A percentile compares a stretch with the other conserved stretches of the same genome.
These are phyloP conservation scores for Liquidambar formosana DNA, from an alignment of 164 flowering plant genomes.

Conservation along the genomic window DNA sequence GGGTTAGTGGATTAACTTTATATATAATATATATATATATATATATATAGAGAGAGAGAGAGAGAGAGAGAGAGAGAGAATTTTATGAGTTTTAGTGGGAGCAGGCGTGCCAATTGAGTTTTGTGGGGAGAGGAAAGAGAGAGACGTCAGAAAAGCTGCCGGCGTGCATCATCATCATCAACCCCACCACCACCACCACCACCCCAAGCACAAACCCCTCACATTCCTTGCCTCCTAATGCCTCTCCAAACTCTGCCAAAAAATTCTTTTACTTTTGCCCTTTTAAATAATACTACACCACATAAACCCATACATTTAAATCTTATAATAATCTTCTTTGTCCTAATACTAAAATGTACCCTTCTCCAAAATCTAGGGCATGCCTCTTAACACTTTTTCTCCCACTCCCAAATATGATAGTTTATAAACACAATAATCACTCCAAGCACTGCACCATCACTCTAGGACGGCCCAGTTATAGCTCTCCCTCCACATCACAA, in stretches of 20 bases:
- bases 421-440: constrained; percentile 9
- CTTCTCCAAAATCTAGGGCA: constrained; percentile 39
- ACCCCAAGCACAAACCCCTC: constrained; percentile 20
- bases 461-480: constrained; percentile 1
- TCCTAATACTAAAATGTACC: constrained; percentile 7
- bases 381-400: constrained; percentile 18
- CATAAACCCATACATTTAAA: constrained; percentile 22
- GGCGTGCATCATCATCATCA: constrained; percentile 78
- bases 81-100: constrained; percentile 47
- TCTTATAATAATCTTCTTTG: constrained; percentile 13
- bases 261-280: constrained; percentile 28
- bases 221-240: constrained; percentile 66
- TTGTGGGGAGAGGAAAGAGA: constrained; percentile 20
- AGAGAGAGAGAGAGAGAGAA: constrained; percentile 28
- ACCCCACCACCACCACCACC: constrained; percentile 52
- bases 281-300: constrained; percentile 21
- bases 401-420: not conserved
- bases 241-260: constrained; percentile 76
- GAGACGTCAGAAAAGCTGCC: constrained; percentile 65
- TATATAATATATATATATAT: not conserved
- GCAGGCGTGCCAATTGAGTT: constrained; percentile 75
- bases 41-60: constrained; percentile 17
- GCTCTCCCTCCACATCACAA: not conserved
- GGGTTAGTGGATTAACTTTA: constrained; percentile 46
- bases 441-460: not conserved